These are phyloP conservation scores for Trypanosoma melophagium DNA, from an alignment of 208 protist species.

Conservation along the genomic window DNA sequence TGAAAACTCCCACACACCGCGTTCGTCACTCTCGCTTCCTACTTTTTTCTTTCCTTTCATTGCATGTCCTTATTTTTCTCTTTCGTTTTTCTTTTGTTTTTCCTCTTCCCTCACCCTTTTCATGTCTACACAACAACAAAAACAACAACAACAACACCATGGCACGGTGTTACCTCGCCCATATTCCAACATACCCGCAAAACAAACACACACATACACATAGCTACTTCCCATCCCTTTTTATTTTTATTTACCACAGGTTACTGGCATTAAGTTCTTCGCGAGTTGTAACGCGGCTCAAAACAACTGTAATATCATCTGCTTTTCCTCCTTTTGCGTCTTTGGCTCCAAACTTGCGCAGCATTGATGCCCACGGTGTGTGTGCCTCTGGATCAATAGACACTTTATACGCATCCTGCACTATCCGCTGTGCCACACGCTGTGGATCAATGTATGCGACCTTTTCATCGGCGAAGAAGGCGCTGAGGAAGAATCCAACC, in stretches of 20 bases:
- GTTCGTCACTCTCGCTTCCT: too few species aligned
- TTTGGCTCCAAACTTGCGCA: slow-evolving; percentile 67
- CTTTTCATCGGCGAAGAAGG: slow-evolving; percentile 61
- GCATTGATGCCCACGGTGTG: slow-evolving; percentile 84
- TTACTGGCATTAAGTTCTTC: slow-evolving; percentile 68
- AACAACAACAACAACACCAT: too few species aligned
- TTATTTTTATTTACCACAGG: slow-evolving; percentile 42
- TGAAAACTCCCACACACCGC: too few species aligned
- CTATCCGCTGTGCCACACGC: slow-evolving; percentile 86
- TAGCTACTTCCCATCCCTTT: not conserved
- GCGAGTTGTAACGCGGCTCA: slow-evolving; percentile 83
- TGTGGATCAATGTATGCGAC: slow-evolving; percentile 85
- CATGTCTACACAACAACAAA: too few species aligned
- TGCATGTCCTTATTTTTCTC: too few species aligned
- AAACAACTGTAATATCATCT: slow-evolving; percentile 90
- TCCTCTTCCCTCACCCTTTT: too few species aligned
- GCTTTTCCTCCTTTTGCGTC: slow-evolving; percentile 86
- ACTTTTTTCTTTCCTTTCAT: too few species aligned
- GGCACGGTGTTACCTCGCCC: too few species aligned
- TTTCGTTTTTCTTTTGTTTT: too few species aligned
- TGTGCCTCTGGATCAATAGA: slow-evolving; percentile 64
- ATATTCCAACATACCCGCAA: too few species aligned
- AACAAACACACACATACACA: too few species aligned
- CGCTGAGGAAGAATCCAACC: slow-evolving; percentile 77
- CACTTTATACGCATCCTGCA: slow-evolving; percentile 74